These are phyloP conservation scores for Vitis hybrid DNA, from an alignment of 177 flowering plant genomes.

Conservation along the genomic window DNA sequence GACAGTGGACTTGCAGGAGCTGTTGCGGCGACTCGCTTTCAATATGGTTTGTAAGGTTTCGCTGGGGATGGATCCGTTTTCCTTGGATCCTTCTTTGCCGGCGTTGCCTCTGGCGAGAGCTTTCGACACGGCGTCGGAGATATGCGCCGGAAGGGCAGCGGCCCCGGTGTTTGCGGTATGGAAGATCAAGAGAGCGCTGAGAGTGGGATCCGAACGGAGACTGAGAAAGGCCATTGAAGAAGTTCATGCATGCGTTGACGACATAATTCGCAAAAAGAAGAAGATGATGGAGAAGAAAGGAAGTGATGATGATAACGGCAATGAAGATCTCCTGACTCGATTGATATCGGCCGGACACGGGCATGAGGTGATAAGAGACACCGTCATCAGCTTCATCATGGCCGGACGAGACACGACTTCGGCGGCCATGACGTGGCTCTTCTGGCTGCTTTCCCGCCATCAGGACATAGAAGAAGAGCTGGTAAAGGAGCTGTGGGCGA, in stretches of 20 bases:
- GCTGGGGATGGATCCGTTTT: slow-evolving; percentile 50
- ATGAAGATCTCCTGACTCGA: slow-evolving; percentile 54
- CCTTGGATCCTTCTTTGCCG: slow-evolving; percentile 37
- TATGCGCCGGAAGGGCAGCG: slow-evolving; percentile 59
- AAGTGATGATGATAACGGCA: not conserved
- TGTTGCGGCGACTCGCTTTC: slow-evolving; percentile 58
- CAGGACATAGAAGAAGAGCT: slow-evolving; percentile 28
- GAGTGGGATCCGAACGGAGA: slow-evolving; percentile 58
- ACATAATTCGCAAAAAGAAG: slow-evolving; percentile 39
- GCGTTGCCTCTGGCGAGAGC: slow-evolving; percentile 39
- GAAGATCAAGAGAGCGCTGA: slow-evolving; percentile 61
- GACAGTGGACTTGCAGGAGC: slow-evolving; percentile 66
- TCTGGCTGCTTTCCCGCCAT: slow-evolving; percentile 57
- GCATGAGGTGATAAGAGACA: slow-evolving; percentile 59
- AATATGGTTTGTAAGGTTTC: slow-evolving; percentile 59
- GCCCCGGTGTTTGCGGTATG: slow-evolving; percentile 54
- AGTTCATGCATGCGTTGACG: slow-evolving; percentile 39
- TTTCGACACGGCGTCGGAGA: slow-evolving; percentile 61
- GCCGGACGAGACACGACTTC: slow-evolving; percentile 90
- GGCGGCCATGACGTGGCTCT: slow-evolving; percentile 88
- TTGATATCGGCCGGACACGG: slow-evolving; percentile 44
- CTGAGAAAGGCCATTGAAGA: slow-evolving; percentile 41
- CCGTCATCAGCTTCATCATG: slow-evolving; percentile 76
- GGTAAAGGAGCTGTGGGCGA: slow-evolving; percentile 28
- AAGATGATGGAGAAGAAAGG: slow-evolving; percentile 2